phyloP scores from a whole-genome alignment of 2,329 filamentous ascomycete genomes.

The Botrytis sinoallii region DNA sequence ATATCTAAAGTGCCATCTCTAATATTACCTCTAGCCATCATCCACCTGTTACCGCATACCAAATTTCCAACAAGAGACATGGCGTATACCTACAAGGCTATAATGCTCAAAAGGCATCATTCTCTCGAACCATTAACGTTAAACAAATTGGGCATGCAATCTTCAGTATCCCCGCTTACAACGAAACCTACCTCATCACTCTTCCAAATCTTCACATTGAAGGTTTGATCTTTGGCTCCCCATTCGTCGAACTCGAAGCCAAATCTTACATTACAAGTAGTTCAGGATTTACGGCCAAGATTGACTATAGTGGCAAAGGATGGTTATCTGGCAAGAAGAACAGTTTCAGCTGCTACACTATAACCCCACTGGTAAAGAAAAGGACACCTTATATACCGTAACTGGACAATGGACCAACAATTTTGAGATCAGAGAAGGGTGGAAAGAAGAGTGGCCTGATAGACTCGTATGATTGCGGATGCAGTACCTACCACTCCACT shows the following conservation, averaged over 20 bases:
- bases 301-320: conserved; percentile 90
- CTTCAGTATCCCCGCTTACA: conserved; percentile 62
- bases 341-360: conserved; percentile 71
- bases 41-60: conserved; percentile 91
- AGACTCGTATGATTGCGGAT: conserved; percentile 58
- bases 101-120: conserved; percentile 94
- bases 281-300: conserved; percentile 80
- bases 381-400: conserved; percentile 73
- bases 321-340: conserved; percentile 98
- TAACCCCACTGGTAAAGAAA: conserved; percentile 69
- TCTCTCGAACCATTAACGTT: conserved; percentile 89
- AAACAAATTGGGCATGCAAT: conserved; percentile 92
- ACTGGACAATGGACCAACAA: conserved; percentile 87
- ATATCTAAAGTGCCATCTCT: not conserved
- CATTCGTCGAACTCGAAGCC: conserved; percentile 88
- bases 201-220: conserved; percentile 91
- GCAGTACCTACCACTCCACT: conserved; percentile 62
- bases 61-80: conserved; percentile 80
- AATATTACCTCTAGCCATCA: conserved; percentile 61
- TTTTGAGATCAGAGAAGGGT: conserved; percentile 74
- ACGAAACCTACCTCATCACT: conserved; percentile 76
- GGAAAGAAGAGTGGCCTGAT: conserved; percentile 53
- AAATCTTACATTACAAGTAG: conserved; percentile 82
- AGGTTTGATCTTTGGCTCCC: conserved; percentile 79
- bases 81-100: conserved; percentile 81